phyloP scores from a whole-genome alignment of 2,329 filamentous ascomycete genomes.

The Diplodia corticola region DNA sequence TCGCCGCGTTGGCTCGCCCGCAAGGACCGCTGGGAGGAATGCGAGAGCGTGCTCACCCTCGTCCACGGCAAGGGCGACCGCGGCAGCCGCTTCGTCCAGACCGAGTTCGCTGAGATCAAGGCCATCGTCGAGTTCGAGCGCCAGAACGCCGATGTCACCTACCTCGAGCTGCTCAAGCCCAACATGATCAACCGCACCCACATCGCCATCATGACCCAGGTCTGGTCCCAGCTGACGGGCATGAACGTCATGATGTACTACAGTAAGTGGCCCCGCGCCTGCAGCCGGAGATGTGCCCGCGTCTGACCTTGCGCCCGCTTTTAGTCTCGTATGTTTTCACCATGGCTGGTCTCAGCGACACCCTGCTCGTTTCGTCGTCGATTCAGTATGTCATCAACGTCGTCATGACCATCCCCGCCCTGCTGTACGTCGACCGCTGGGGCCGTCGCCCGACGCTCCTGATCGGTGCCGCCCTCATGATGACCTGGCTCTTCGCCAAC shows the following conservation, averaged over 20 bases:
- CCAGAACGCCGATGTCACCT: conserved; percentile 66
- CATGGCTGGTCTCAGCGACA: conserved; percentile 67
- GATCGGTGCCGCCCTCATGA: conserved; percentile 66
- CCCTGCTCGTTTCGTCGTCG: conserved; percentile 63
- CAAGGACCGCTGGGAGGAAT: conserved; percentile 49
- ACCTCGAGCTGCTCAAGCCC: conserved; percentile 70
- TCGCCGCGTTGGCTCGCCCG: conserved; percentile 49
- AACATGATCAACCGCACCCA: conserved; percentile 72
- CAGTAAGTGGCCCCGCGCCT: conserved; percentile 20
- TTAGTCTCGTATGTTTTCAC: conserved; percentile 63
- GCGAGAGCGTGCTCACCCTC: conserved; percentile 43
- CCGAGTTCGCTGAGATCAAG: conserved; percentile 71
- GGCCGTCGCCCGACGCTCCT: conserved; percentile 70
- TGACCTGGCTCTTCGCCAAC: conserved; percentile 61
- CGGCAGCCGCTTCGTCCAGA: conserved; percentile 64
- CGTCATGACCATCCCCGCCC: conserved; percentile 72
- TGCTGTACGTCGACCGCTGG: conserved; percentile 74
- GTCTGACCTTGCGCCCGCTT: conserved; percentile 34
- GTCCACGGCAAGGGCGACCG: conserved; percentile 59
- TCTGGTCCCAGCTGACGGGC: conserved; percentile 74
- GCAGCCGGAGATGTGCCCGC: not conserved
- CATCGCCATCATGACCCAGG: conserved; percentile 71
- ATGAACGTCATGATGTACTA: conserved; percentile 69
- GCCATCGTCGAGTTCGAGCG: conserved; percentile 74
- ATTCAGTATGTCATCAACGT: conserved; percentile 76